Conservation (phyloP, 1,284 basidiomycete species). For the Boletus holoroseus region DNA sequence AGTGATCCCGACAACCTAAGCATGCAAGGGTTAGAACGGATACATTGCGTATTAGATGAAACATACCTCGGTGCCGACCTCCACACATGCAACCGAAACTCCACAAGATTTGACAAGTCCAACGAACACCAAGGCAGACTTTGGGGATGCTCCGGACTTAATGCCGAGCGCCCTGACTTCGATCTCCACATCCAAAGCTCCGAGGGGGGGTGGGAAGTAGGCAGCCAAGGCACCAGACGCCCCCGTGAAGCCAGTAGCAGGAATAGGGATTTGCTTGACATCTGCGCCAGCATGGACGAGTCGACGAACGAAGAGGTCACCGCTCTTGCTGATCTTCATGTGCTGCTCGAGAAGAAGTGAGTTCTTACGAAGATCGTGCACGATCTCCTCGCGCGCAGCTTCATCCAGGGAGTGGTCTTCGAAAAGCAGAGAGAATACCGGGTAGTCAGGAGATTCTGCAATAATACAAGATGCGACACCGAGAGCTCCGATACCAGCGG, state of each 20-base stretch:
- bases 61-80: constrained; percentile 10
- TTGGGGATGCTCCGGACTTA: not conserved
- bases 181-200: constrained; percentile 15
- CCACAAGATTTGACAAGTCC: constrained; percentile 17
- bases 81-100: constrained; percentile 2
- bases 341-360: constrained; percentile 27
- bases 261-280: constrained; percentile 8
- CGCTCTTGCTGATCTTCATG: constrained; percentile 26
- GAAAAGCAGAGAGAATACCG: constrained; percentile 27
- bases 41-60: not conserved
- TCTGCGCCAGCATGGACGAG: constrained; percentile 22
- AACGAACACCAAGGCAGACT: constrained; percentile 14
- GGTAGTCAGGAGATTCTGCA: constrained; percentile 29
- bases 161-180: constrained; percentile 16
- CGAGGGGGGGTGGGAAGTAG: constrained; percentile 15
- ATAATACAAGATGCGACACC: constrained; percentile 29
- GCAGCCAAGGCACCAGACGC: constrained; percentile 15
- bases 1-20: constrained; percentile 17
- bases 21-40: not conserved
- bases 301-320: constrained; percentile 23
- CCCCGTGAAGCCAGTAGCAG: constrained; percentile 16
- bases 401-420: constrained; percentile 29
- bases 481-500: constrained; percentile 29
- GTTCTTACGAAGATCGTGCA: constrained; percentile 27
- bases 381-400: constrained; percentile 21